Base-by-base conservation (phyloP, 2,329 filamentous ascomycete genomes). In the Cyclaneusma minus region DNA sequence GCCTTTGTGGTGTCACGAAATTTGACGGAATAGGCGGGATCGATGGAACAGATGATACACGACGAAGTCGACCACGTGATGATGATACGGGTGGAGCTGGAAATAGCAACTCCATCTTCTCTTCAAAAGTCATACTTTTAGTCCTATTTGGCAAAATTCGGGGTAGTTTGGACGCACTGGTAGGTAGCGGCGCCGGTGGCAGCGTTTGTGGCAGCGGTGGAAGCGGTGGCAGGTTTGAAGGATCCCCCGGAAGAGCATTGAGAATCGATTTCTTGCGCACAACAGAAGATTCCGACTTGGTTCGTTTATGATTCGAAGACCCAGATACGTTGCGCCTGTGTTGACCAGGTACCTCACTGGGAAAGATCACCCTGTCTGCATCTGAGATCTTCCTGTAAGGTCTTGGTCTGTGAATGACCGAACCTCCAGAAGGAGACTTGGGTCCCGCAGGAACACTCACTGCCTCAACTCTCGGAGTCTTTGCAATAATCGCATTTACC, bases 41-140 rank as follows among this genome's bases (percentile, higher is more conserved):
- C 3, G 56, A 51, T 7, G 62, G 61, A 9, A 64, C 51, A 3
- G 54, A 53, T 4, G 55, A 57, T 29, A 49, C 49, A 6, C 51
- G 50, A 17, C 39, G 39, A 4, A 27, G 28, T 36, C 45, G 5
- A 23, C 30, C 5, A 28, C 13, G 28, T 33, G 29, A 35, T 27
- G 20, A 35, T 30, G 29, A 33, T 35, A 28, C 45, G 45, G 24
- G 48, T 32, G 25, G 55, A 6, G 47, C 42, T 3, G 58, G 51
- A 34, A 64, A 66, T 13, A 70, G 45, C 4, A 66, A 42, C 2
- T 53, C 48, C 49, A 69, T 63, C 41, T 68, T 69, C 37, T 69
- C 65, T 27, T 68, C 52, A 33, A 66, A 58, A 0, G 62, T 66
- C 64, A 68, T 69, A 40, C 62, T 68, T 43, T 58, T 60, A 3